These are phyloP conservation scores for Hortaea werneckii DNA, from an alignment of 2,329 filamentous ascomycete species.

Conservation along the genomic window DNA sequence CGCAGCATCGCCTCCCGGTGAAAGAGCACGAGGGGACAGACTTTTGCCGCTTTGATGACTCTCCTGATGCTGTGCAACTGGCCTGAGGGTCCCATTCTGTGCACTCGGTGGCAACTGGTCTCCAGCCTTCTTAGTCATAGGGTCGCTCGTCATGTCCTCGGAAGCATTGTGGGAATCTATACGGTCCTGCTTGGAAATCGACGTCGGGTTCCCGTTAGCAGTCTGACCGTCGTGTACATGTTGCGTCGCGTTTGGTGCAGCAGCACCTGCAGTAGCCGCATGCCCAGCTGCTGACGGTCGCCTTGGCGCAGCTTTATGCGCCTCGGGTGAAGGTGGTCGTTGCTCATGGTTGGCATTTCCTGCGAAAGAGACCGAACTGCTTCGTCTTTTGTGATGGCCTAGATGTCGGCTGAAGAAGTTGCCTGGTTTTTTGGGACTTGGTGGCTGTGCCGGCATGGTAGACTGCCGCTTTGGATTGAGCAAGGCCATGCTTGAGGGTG, in stretches of 20 bases:
- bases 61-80: neutral
- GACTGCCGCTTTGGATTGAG: conserved; percentile 4
- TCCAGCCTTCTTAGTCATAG: neutral
- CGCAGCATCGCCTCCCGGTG: neutral
- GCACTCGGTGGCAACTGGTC: neutral
- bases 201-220: neutral
- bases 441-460: conserved; percentile 6
- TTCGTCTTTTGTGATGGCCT: conserved; percentile 8
- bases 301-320: neutral
- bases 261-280: neutral
- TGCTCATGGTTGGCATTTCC: neutral
- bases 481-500: too few relatives aligned
- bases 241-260: neutral
- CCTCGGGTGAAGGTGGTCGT: neutral
- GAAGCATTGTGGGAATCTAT: neutral
- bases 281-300: neutral
- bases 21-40: neutral
- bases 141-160: neutral
- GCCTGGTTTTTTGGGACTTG: conserved; percentile 11
- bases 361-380: conserved; percentile 6
- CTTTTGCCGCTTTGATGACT: neutral
- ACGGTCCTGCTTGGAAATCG: neutral
- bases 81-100: too few relatives aligned
- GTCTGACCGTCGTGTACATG: neutral
- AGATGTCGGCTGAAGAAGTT: conserved; percentile 12